Evolutionary conservation across 805 yeast species (phyloP).

Genomic region (Wickerhamomyces bovis): DNA sequence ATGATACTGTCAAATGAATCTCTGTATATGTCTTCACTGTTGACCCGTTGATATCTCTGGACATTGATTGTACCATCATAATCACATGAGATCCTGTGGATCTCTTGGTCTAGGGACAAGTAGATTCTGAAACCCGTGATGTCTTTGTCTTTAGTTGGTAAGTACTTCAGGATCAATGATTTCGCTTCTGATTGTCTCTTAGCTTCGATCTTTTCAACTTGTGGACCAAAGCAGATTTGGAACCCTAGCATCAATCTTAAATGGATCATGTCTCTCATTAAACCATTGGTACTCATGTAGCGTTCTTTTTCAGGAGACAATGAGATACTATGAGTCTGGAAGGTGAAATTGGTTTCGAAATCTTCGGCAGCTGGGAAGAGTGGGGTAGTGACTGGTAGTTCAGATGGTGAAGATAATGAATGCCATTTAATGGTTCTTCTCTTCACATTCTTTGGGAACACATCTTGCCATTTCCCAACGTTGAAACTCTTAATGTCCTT

Average conservation of each 20-base stretch:
- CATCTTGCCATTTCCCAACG: constrained; percentile 89
- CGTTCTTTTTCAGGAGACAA: constrained; percentile 52
- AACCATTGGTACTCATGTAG: constrained; percentile 46
- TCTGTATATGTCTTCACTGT: constrained; percentile 26
- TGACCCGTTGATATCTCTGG: constrained; percentile 54
- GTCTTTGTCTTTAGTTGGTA: constrained; percentile 35
- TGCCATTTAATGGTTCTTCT: constrained; percentile 82
- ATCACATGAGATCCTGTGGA: constrained; percentile 77
- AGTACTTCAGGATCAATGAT: constrained; percentile 49
- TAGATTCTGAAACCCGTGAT: constrained; percentile 61
- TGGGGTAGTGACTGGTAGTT: constrained; percentile 76
- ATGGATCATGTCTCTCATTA: constrained; percentile 84
- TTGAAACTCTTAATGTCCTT: constrained; percentile 50
- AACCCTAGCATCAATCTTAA: constrained; percentile 80
- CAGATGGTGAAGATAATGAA: constrained; percentile 89
- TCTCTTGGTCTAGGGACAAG: constrained; percentile 72
- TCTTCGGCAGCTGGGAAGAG: constrained; percentile 68
- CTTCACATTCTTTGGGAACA: constrained; percentile 67
- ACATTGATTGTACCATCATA: constrained; percentile 69
- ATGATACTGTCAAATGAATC: constrained; percentile 41
- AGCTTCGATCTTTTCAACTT: constrained; percentile 60
- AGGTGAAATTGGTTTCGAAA: constrained; percentile 65
- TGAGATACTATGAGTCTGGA: constrained; percentile 77
- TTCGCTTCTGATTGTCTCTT: constrained; percentile 47
- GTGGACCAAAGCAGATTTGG: constrained; percentile 77